Evolutionary conservation across 345 rosid species (phyloP), one percentile per base, ranked within the genome.

Genomic region (Citrus glauca): DNA sequence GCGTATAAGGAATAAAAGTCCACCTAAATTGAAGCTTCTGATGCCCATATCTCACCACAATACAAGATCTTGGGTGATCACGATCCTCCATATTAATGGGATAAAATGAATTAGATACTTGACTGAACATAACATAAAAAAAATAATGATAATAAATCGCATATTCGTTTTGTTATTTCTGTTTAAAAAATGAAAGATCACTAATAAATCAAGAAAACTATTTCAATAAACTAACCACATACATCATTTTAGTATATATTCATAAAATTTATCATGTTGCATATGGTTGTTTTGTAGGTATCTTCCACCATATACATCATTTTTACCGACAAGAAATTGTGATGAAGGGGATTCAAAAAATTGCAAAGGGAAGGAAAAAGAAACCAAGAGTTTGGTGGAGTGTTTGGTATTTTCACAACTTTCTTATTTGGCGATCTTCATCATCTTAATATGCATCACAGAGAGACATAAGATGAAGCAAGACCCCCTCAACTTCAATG

Each of bases 401-500:
- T 79, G 72, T 42, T 4, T 85, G 48, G 40, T 77, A 6, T 50
- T 87, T 19, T 83, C 86, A 13, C 82, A 74, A n/a, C 85, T 84
- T 32, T 81, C 84, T 30, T 87, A 81, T 62, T 37, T 83, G 6
- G 74, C 50, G 55, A 77, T 85, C 50, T 85, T 85, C 9, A 33
- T 83, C 65, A 75, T 87, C 25, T 37, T 83, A 10, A 57, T 83
- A 3, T 85, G 90, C 73, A 79, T 85, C 28, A 83, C 86, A 0
- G 88, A 87, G 72, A 74, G 86, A 66, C 28, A 76, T 48, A 85
- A 66, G 33, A 64, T 81, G 77, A 80, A 70, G 37, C 25, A 78
- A 32, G 90, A 87, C 66, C 87, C 87, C 28, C 84, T 83, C 63
- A 87, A 87, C 61, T 87, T 87, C 74, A 83, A 28, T n/a, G 82